These are phyloP conservation scores for Rutstroemia sp. DNA, from an alignment of 2,329 filamentous ascomycete genomes.

Conservation along the genomic window DNA sequence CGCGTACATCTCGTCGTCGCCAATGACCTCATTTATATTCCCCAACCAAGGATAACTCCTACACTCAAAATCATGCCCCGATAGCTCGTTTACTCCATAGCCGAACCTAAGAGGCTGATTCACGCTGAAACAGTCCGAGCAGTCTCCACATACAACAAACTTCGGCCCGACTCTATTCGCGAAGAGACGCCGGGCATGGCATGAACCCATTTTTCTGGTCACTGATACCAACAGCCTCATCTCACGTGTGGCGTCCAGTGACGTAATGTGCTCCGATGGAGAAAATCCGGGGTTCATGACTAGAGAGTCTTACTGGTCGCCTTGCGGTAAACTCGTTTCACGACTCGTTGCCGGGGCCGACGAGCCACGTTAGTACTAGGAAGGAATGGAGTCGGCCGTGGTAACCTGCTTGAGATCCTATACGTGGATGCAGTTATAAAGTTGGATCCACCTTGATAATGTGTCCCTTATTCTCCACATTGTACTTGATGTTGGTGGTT, in stretches of 20 bases:
- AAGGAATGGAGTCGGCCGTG: background rate
- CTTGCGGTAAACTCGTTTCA: background rate
- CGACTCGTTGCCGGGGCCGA: background rate
- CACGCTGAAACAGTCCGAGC: background rate
- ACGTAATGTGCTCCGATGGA: background rate
- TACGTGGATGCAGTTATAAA: background rate
- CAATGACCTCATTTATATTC: slow-evolving; percentile 1
- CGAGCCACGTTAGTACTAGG: background rate
- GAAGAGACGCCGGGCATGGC: slow-evolving; percentile 6
- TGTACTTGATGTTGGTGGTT: background rate
- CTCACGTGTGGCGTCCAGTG: background rate
- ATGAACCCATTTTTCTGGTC: background rate
- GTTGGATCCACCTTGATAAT: background rate
- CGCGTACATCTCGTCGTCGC: background rate
- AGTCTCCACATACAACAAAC: background rate
- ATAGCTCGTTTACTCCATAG: background rate
- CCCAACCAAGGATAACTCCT: background rate
- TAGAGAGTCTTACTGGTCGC: background rate
- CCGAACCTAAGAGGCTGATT: background rate
- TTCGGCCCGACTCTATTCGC: background rate
- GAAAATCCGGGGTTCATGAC: background rate
- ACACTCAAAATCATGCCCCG: background rate
- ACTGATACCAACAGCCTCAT: background rate
- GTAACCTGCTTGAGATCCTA: background rate
- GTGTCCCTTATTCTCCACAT: background rate